Evolutionary conservation across 805 yeast genomes (phyloP), one percentile per base, ranked within the genome.

Genomic region (Isabelozyma gotoi): DNA sequence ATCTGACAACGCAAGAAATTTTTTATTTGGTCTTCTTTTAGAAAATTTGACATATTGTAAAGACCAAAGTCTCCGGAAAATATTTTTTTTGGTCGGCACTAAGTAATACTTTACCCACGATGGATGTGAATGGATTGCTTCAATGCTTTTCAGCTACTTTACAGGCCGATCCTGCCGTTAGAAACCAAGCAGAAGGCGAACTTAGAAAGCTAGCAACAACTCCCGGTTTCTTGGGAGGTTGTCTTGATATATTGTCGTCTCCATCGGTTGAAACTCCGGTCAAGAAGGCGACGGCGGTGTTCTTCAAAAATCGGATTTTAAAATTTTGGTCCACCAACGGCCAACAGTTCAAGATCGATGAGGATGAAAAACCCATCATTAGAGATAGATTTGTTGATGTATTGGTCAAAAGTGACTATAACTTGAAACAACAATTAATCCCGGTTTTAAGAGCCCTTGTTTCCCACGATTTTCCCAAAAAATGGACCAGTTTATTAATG

Each of bases 71-170:
- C n/a, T n/a, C n/a, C n/a, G n/a, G n/a, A n/a, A n/a, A n/a, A n/a
- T n/a, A n/a, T n/a, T n/a, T n/a, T n/a, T n/a, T n/a, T n/a, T n/a
- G n/a, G n/a, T n/a, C n/a, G n/a, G n/a, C n/a, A n/a, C n/a, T n/a
- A n/a, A n/a, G n/a, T n/a, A n/a, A n/a, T n/a, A n/a, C n/a, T n/a
- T n/a, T n/a, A n/a, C n/a, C n/a, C n/a, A n/a, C 8, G 18, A 88
- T 90, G 95, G 89, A 89, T 62, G 80, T 81, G 19, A 67, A 75
- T 41, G 73, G 77, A 5, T 73, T 90, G 33, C 82, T 85, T 58
- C 81, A 80, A 52, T 86, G 92, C 64, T 88, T 90, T 57, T 78
- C 84, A 19, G 89, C 88, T 8, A 88, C 97, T 1, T 74, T 90
- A 39, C 83, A 80, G 51, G 81, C 88, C 0, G 82, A 85, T 56